These are phyloP conservation scores for Chalciporus piperatus DNA, from an alignment of 768 basidiomycete genomes.

Conservation along the genomic window DNA sequence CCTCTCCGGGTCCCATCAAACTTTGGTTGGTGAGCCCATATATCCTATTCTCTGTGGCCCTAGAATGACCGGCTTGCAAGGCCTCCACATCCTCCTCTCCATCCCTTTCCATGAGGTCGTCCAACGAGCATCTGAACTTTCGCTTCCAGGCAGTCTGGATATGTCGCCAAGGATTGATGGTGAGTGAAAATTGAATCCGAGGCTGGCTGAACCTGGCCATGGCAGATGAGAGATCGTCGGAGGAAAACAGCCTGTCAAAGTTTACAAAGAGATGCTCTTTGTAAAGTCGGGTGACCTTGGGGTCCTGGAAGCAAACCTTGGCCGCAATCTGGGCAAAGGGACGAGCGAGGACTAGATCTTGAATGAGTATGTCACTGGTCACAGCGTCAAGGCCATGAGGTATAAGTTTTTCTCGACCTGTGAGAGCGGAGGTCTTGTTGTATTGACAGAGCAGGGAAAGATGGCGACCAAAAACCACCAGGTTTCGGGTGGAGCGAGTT, in stretches of 20 bases:
- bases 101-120: neutral
- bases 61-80: neutral
- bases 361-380: neutral
- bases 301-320: neutral
- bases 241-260: neutral
- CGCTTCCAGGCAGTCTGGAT: slow-evolving; percentile 4
- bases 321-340: slow-evolving; percentile 1
- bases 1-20: neutral
- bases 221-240: neutral
- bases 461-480: neutral
- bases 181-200: neutral
- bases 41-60: neutral
- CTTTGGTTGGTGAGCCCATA: slow-evolving; percentile 1
- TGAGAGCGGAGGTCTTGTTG: neutral
- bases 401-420: neutral
- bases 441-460: neutral
- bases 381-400: neutral
- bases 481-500: neutral
- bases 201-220: neutral
- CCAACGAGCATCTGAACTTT: neutral
- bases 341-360: neutral
- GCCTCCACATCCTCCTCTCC: neutral
- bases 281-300: neutral
- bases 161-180: slow-evolving; percentile 1
- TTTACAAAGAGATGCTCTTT: slow-evolving; percentile 18